phyloP scores from a whole-genome alignment of 2,329 filamentous ascomycete species.

The Chaetothyriales sp. region DNA sequence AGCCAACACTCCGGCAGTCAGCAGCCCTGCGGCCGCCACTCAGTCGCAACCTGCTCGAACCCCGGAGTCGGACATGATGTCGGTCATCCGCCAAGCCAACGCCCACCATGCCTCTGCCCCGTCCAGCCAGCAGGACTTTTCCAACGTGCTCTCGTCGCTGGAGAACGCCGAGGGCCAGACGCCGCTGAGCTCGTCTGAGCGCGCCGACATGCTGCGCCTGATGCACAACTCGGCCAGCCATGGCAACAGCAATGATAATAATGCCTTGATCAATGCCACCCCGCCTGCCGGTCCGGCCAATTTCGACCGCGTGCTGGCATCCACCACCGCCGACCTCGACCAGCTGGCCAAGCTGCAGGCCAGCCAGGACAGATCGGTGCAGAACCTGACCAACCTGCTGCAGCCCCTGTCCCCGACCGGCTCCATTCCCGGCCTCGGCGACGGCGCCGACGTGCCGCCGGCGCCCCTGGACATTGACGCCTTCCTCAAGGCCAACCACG shows the following conservation, averaged over 20 bases:
- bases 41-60: constrained; percentile 4
- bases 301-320: constrained; percentile 39
- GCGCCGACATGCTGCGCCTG: constrained; percentile 35
- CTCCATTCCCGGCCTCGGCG: constrained; percentile 54
- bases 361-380: constrained; percentile 64
- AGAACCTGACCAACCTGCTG: constrained; percentile 59
- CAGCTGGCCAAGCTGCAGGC: constrained; percentile 64
- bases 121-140: constrained; percentile 29
- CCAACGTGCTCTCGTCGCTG: constrained; percentile 32
- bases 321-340: constrained; percentile 63
- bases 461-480: constrained; percentile 41
- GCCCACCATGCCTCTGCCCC: constrained; percentile 28
- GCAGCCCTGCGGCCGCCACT: too few relatives aligned
- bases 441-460: constrained; percentile 29
- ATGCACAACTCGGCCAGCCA: constrained; percentile 33
- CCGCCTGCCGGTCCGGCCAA: constrained; percentile 41
- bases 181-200: constrained; percentile 31
- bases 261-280: constrained; percentile 43
- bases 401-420: constrained; percentile 71
- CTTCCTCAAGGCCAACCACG: constrained; percentile 41
- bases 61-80: constrained; percentile 35
- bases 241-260: constrained; percentile 34
- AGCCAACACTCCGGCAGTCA: constrained; percentile 7
- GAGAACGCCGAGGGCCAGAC: constrained; percentile 30
- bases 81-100: constrained; percentile 35